Evolutionary conservation across 2,329 filamentous ascomycete genomes (phyloP).

Genomic region (Aspergillus sclerotialis): DNA sequence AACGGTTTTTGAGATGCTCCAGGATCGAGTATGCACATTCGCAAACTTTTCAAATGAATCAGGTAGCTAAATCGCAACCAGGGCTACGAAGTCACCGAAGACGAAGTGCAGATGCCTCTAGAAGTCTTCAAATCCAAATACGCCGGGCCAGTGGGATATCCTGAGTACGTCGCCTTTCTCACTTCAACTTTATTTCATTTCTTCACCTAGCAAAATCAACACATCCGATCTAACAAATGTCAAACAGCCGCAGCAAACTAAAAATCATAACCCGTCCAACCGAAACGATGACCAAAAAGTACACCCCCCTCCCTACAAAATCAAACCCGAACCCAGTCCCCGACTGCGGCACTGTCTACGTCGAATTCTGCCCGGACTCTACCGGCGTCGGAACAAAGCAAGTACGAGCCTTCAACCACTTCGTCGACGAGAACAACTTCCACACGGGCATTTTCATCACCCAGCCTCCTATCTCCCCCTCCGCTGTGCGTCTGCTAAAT

Average conservation of each 20-base stretch:
- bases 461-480: conserved; percentile 70
- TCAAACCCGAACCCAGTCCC: conserved; percentile 62
- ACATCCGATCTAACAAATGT: conserved; percentile 1
- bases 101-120: conserved; percentile 79
- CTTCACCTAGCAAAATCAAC: conserved; percentile 8
- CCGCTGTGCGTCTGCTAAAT: conserved; percentile 79
- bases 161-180: conserved; percentile 57
- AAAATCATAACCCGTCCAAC: conserved; percentile 83
- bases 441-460: conserved; percentile 89
- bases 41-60: conserved; percentile 5
- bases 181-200: neutral
- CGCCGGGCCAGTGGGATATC: conserved; percentile 62
- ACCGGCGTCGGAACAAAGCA: conserved; percentile 77
- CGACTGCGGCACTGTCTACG: conserved; percentile 81
- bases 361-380: conserved; percentile 80
- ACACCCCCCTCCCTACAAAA: conserved; percentile 64
- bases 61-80: conserved; percentile 36
- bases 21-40: conserved; percentile 65
- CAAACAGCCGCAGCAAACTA: conserved; percentile 69
- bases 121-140: conserved; percentile 72
- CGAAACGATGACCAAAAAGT: conserved; percentile 75
- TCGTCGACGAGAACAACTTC: conserved; percentile 72
- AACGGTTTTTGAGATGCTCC: conserved; percentile 92
- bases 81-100: conserved; percentile 89
- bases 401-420: conserved; percentile 80